Evolutionary conservation across 148 eudicot species (phyloP).

Genomic region (Simmondsia chinensis): DNA sequence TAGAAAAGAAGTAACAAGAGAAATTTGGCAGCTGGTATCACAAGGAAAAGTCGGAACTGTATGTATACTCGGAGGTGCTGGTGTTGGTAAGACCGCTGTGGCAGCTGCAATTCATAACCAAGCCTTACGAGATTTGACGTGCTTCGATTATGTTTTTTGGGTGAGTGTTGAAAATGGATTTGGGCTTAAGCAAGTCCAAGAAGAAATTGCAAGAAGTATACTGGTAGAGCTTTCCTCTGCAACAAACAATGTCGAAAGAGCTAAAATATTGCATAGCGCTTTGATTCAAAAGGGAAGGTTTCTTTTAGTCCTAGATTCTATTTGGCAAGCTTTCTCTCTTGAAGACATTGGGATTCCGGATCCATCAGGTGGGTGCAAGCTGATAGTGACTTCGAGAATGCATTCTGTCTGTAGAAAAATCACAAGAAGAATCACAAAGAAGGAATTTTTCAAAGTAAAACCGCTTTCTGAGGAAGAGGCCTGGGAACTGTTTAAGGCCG

Average conservation of each 20-base stretch:
- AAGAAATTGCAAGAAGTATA: constrained; percentile 19
- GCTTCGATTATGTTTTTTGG: constrained; percentile 24
- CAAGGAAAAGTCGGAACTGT: not conserved
- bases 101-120: constrained; percentile 1
- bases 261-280: constrained; percentile 6
- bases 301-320: constrained; percentile 21
- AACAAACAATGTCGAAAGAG: constrained; percentile 11
- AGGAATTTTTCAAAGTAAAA: constrained; percentile 17
- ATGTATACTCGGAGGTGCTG: constrained; percentile 1
- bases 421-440: constrained; percentile 2
- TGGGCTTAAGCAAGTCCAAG: constrained; percentile 19
- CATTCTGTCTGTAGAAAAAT: constrained; percentile 12
- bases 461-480: constrained; percentile 15
- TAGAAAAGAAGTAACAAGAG: not conserved
- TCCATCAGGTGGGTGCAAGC: constrained; percentile 9
- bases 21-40: not conserved
- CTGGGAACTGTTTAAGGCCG: constrained; percentile 22
- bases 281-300: constrained; percentile 13
- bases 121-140: not conserved
- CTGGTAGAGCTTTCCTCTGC: constrained; percentile 10
- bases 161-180: constrained; percentile 16
- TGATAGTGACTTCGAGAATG: constrained; percentile 21
- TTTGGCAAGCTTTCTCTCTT: constrained; percentile 22
- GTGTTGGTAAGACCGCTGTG: constrained; percentile 7
- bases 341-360: constrained; percentile 32